Evolutionary conservation across 192 early-diverging fungal genomes (phyloP).

Genomic region (Thoreauomyces humboldtii): DNA sequence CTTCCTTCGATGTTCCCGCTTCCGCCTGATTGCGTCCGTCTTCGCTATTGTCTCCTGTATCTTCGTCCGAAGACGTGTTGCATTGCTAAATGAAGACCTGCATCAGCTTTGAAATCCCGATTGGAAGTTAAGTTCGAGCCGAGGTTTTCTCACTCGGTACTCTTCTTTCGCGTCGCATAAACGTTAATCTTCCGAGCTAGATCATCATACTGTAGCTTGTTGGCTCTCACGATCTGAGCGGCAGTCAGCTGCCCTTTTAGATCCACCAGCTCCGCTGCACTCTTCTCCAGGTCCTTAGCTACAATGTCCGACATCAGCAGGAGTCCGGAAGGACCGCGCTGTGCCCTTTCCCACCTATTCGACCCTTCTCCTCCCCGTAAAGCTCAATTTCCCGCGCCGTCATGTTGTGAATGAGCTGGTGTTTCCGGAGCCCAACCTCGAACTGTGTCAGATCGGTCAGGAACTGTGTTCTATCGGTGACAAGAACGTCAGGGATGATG

Average conservation of each 20-base stretch:
- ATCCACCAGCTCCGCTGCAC: conserved; percentile 38
- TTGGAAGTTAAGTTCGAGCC: background rate
- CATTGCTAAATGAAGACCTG: background rate
- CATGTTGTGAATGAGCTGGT: conserved; percentile 52
- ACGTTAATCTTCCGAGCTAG: conserved; percentile 51
- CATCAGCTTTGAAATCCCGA: background rate
- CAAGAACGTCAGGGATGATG: background rate
- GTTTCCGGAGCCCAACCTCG: conserved; percentile 43
- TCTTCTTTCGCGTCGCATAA: conserved; percentile 6
- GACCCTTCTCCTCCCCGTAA: conserved; percentile 37
- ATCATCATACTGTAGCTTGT: conserved; percentile 56
- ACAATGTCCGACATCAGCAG: background rate
- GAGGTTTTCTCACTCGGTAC: conserved; percentile 16
- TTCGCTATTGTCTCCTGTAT: conserved; percentile 3
- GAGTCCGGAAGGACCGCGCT: too few species aligned
- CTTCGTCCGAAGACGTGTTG: conserved; percentile 1
- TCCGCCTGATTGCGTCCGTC: background rate
- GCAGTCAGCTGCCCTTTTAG: conserved; percentile 44
- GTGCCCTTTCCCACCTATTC: conserved; percentile 43
- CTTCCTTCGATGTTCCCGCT: conserved; percentile 19
- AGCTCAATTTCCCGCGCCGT: conserved; percentile 45
- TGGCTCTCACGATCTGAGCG: conserved; percentile 41
- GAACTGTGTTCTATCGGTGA: conserved; percentile 24
- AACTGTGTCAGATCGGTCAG: conserved; percentile 45
- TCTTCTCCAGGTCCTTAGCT: conserved; percentile 35